Evolutionary conservation across 2,329 filamentous ascomycete species (phyloP), one percentile per base, ranked within the genome.

Genomic region (Fusarium oligoseptatum): DNA sequence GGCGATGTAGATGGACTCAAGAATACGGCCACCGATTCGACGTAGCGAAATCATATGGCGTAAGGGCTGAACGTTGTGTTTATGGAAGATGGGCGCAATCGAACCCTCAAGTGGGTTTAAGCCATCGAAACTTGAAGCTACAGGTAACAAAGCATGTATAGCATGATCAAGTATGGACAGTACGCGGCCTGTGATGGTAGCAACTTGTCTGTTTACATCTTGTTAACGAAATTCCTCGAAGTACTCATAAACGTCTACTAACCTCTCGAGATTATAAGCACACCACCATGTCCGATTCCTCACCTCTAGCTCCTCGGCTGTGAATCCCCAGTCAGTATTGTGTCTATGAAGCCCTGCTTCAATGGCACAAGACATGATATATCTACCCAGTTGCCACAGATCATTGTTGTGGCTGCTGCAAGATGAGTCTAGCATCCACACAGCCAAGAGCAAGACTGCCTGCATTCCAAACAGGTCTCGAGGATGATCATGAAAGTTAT

Each of bases 361-460:
- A n/a, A 58, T 41, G 5, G 77, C 77, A n/a, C 66, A 64, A 3
- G 78, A 79, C 77, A 79, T 79, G 29, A 72, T 62, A 11, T 79
- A 79, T 6, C 77, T 71, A 10, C 68, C 71, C 4, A 79, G 56
- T 5, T 80, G 78, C 77, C 78, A 80, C n/a, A 80, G 67, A 29
- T 80, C 77, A 24, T 74, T 76, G 37, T 60, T 66, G 27, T 78
- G 68, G 7, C 74, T 75, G 12, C 70, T 67, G 4, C 34, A 60
- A 9, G 68, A 61, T 2, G 78, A 79, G 24, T 73, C 70, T 3
- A 79, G 37, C 76, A 79, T 79, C 77, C 76, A 80, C 1, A 79
- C 45, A 7, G 76, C 56, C 2, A 80, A 14, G 0, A 80, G 50
- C n/a, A 80, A 27, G 12, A 76, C 70, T 4, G 70, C 68, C 10